These are phyloP conservation scores for Globisporangium paroecandrum DNA, from an alignment of 352 stramenopile genomes.

Conservation along the genomic window DNA sequence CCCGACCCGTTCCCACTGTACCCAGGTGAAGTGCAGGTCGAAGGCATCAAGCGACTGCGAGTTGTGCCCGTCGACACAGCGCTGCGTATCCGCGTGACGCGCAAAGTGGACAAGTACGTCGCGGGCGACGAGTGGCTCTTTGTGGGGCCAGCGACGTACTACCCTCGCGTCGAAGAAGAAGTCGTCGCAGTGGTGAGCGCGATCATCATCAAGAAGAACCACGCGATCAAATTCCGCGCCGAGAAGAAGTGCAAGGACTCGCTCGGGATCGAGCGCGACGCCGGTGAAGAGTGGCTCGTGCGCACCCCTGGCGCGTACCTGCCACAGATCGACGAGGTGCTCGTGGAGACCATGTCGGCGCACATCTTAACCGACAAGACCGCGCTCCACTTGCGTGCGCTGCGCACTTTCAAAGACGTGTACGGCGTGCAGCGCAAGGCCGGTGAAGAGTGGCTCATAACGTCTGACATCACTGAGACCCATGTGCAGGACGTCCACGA, in stretches of 20 bases:
- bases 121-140: conserved; percentile 80
- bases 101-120: conserved; percentile 51
- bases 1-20: conserved; percentile 77
- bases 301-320: conserved; percentile 67
- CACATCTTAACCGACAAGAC: conserved; percentile 66
- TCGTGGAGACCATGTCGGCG: conserved; percentile 54
- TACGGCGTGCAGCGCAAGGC: conserved; percentile 68
- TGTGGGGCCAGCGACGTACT: conserved; percentile 66
- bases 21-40: conserved; percentile 62
- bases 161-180: conserved; percentile 71
- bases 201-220: conserved; percentile 77
- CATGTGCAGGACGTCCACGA: conserved; percentile 81
- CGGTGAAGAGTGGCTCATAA: conserved; percentile 80
- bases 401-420: conserved; percentile 73
- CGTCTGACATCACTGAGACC: conserved; percentile 61
- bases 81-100: conserved; percentile 57
- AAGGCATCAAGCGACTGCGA: conserved; percentile 46
- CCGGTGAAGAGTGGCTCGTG: conserved; percentile 79
- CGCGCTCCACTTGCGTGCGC: conserved; percentile 58
- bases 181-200: conserved; percentile 48
- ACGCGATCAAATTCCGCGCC: conserved; percentile 75
- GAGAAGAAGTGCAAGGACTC: conserved; percentile 80
- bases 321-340: conserved; percentile 71
- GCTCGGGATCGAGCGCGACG: conserved; percentile 53
- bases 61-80: conserved; percentile 61